Evolutionary conservation across 768 basidiomycete species (phyloP).

Genomic region (Amanita pseudoporphyria): DNA sequence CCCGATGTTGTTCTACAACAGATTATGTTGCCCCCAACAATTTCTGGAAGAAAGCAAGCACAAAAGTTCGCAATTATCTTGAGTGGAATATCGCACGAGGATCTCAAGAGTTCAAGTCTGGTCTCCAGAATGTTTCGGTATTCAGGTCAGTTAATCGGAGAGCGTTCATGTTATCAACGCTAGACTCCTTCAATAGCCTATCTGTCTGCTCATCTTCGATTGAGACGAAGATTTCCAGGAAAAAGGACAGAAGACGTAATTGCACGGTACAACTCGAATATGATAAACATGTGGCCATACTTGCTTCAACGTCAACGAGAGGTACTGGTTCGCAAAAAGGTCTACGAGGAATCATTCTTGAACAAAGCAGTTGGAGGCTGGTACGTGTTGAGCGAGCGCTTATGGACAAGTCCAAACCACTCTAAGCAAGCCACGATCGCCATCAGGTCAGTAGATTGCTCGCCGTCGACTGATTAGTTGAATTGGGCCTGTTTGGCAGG

Average conservation of each 20-base stretch:
- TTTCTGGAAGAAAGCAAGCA: constrained; percentile 49
- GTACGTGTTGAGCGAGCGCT: constrained; percentile 26
- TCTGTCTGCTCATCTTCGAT: constrained; percentile 45
- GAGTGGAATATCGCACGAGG: constrained; percentile 32
- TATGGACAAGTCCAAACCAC: constrained; percentile 57
- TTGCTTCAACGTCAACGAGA: constrained; percentile 42
- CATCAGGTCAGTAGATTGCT: constrained; percentile 33
- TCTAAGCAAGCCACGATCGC: constrained; percentile 47
- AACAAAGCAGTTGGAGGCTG: constrained; percentile 24
- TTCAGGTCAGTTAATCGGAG: constrained; percentile 31
- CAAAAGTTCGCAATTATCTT: constrained; percentile 43
- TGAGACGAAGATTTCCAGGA: constrained; percentile 36
- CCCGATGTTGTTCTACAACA: constrained; percentile 20
- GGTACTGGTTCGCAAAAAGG: constrained; percentile 20
- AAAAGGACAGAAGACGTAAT: constrained; percentile 18
- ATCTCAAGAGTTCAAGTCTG: constrained; percentile 34
- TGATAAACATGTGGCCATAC: constrained; percentile 70
- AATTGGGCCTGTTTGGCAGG: constrained; percentile 22
- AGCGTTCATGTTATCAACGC: neutral
- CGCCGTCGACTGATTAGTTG: neutral
- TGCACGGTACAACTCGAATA: constrained; percentile 28
- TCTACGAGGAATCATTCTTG: constrained; percentile 45
- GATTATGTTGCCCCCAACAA: constrained; percentile 48
- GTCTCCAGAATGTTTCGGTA: constrained; percentile 57
- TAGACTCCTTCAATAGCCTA: constrained; percentile 35